Percentiles rank a stretch among this genome's conserved stretches.
These are phyloP conservation scores for Leishmania mexicana DNA, from an alignment of 208 protist species.

Conservation along the genomic window DNA sequence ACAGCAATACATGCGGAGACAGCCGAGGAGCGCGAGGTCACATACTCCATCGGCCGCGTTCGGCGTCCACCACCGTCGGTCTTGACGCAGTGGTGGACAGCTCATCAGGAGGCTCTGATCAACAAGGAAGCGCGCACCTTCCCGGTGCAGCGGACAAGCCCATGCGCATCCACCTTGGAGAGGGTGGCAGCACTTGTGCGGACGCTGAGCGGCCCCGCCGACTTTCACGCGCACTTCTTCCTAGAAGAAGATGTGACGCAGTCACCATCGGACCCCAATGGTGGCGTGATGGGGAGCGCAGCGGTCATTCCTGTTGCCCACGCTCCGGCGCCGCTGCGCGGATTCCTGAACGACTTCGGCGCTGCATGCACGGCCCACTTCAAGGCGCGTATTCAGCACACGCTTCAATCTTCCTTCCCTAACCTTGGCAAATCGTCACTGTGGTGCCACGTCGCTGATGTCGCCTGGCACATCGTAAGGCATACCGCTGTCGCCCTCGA, in stretches of 20 bases:
- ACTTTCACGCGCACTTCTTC: slow-evolving; percentile 12
- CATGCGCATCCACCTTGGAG: not conserved
- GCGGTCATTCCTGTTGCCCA: not conserved
- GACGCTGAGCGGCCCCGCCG: slow-evolving; percentile 9
- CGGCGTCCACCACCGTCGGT: slow-evolving; percentile 4
- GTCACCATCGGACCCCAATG: not conserved
- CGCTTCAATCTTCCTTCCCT: not conserved
- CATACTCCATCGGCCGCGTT: slow-evolving; percentile 29
- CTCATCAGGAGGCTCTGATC: slow-evolving; percentile 9
- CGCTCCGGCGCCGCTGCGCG: not conserved
- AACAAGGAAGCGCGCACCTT: not conserved
- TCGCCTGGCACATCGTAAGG: slow-evolving; percentile 27
- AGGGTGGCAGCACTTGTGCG: slow-evolving; percentile 6
- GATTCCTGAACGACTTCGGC: slow-evolving; percentile 8
- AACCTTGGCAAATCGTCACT: not conserved
- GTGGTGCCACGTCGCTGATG: slow-evolving; percentile 16
- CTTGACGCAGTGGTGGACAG: slow-evolving; percentile 25
- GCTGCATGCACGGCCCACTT: slow-evolving; percentile 20
- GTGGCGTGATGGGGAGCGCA: slow-evolving; percentile 7
- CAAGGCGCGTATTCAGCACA: slow-evolving; percentile 2
- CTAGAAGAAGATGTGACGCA: not conserved
- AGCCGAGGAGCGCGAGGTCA: slow-evolving; percentile 28
- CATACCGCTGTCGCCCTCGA: slow-evolving; percentile 27
- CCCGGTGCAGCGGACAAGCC: no score
- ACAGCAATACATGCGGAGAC: slow-evolving; percentile 17